Base-by-base conservation (phyloP, 1,284 basidiomycete species). In the Mrakiaceae sp. region DNA sequence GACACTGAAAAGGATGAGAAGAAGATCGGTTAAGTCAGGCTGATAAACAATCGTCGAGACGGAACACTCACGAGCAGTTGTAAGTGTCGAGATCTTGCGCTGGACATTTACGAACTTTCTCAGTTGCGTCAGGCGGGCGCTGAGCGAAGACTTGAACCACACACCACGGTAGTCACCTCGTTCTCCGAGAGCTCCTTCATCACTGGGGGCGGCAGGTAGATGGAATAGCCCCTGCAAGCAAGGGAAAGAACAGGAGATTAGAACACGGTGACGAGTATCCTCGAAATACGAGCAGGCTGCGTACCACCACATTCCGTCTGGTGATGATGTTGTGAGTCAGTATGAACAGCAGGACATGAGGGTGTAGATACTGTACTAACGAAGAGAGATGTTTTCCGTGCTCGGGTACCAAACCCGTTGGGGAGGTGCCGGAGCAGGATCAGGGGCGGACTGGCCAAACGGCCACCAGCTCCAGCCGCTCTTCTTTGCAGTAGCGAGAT, bases 381-480 rank as follows among this genome's bases (percentile, higher is more conserved):
- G 58, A 10, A 60, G 27, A 11, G 8, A 11, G 14, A 60, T 42
- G 14, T 51, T 50, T 12, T 27, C 52, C 49, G 46, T 11, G 14
- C 48, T 51, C 39, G 58, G 58, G 40, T 60, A 60, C 58, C 58
- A 60, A 1, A 60, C 58, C 49, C 58, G 39, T 8, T 8, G n/a
- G 16, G 52, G 10, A 53, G 52, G 52, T 8, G 52, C 8, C 14
- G 52, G 16, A n/a, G 14, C 43, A 4, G 16, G 12, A 2, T 8
- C 10, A 49, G 48, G 40, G 27, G 27, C 27, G 27, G 27, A 27
- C 27, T 27, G 27, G 27, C 27, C 27, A 14, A 4, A 27, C 12
- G 6, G 3, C 12, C 10, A 6, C 40, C 44, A 11, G 27, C 27
- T 47, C 42, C n/a, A 10, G 6, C n/a, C 14, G 12, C 10, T 46